Base-by-base conservation (phyloP, 495 filamentous ascomycete genomes). In the Penicillium cosmopolitanum region DNA sequence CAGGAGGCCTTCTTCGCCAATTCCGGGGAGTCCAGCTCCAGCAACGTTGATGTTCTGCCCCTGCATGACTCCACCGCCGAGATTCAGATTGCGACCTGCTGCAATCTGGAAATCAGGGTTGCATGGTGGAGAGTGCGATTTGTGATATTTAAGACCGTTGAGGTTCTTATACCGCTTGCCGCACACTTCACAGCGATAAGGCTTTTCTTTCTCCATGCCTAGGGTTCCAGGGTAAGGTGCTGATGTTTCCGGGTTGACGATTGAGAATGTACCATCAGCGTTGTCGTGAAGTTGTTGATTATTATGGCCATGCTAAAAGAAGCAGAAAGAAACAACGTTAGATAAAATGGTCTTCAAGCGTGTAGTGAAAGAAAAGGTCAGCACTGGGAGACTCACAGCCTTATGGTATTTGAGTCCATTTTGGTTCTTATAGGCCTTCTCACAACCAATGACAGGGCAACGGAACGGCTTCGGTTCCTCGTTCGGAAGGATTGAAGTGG, bases 401-500 rank as follows among this genome's bases (percentile, higher is more conserved):
- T 87, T 87, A 68, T 87, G 84, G 57, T 90, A 96, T 82, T 98
- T 98, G 34, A 99, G 80, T 34, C 95, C 95, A 66, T 99, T 99
- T 67, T 98, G 95, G 72, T 99, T 99, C 82, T 99, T 99, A 74
- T 99, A 99, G 13, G 95, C 95, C 80, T 99, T 99, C 73, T 99
- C 95, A 69, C 95, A 99, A 16, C 95, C 95, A 66, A 98, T 96
- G 44, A 99, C 95, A 9, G 96, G 95, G 71, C 95, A 99, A 67
- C 90, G 89, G 82, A 96, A 98, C 0, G 95, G 95, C 77, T 97
- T 99, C 61, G 92, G 89, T 65, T 98, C 93, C 59, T 82, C 81
- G 36, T 81, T 83, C n/a, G 80, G 80, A 52, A 80, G 74, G 18
- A 80, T 69, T 15, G 74, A 66, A 73, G 78, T 73, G 38, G 83